These are phyloP conservation scores for Alternaria sp. DNA, from an alignment of 2,329 filamentous ascomycete species.

Conservation along the genomic window DNA sequence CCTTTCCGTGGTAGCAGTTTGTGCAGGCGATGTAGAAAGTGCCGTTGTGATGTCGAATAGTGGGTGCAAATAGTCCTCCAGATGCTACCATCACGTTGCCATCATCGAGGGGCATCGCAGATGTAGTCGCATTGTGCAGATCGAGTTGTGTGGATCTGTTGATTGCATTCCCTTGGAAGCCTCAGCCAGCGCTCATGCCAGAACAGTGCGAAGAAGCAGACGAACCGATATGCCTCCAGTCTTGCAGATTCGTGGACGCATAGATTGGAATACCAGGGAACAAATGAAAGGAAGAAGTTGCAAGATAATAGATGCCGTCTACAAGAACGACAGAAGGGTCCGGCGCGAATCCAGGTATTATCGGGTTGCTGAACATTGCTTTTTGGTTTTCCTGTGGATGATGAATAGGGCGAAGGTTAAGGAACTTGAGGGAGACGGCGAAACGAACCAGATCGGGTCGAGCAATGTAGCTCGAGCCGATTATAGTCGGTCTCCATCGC, in stretches of 20 bases:
- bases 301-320: constrained; percentile 58
- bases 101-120: neutral
- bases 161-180: neutral
- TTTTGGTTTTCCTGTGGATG: neutral
- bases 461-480: neutral
- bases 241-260: constrained; percentile 58
- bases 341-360: constrained; percentile 59
- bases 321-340: constrained; percentile 56
- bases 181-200: neutral
- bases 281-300: constrained; percentile 59
- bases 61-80: constrained; percentile 2
- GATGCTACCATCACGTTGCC: constrained; percentile 4
- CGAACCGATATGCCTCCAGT: constrained; percentile 55
- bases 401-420: neutral
- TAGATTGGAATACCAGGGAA: constrained; percentile 62
- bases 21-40: constrained; percentile 15
- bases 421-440: neutral
- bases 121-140: neutral
- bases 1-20: constrained; percentile 14
- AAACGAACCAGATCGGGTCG: neutral
- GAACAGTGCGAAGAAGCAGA: neutral
- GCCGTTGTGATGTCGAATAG: constrained; percentile 16
- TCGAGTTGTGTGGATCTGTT: neutral
- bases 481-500: neutral
- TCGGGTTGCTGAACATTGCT: constrained; percentile 24